phyloP scores from a whole-genome alignment of 257 asterid species.

The Solanum arcanum region DNA sequence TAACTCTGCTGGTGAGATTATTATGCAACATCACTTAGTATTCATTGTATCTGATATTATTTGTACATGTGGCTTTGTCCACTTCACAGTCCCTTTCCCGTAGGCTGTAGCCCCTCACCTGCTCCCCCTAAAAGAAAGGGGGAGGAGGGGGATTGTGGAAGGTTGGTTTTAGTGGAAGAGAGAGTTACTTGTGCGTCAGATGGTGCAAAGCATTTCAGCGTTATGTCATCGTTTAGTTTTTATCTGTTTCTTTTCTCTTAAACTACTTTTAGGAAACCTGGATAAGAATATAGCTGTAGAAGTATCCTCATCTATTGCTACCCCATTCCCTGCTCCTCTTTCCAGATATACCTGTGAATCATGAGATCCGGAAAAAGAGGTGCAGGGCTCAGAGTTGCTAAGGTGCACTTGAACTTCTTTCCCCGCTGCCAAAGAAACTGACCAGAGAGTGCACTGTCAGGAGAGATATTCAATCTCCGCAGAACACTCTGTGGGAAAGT shows the following conservation, averaged over 20 bases:
- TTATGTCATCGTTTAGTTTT: neutral
- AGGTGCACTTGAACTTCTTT: slow-evolving; percentile 19
- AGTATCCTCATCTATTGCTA: neutral
- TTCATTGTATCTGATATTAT: neutral
- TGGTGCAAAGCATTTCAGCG: neutral
- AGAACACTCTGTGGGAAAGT: slow-evolving; percentile 10
- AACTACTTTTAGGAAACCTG: neutral
- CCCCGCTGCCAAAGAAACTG: slow-evolving; percentile 27
- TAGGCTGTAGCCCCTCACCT: neutral
- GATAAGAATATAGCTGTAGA: neutral
- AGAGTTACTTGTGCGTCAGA: neutral
- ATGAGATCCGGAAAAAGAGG: slow-evolving; percentile 39
- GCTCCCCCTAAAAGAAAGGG: neutral
- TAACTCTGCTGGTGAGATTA: slow-evolving; percentile 42
- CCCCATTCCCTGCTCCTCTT: neutral
- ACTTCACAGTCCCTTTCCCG: neutral
- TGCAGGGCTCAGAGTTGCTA: slow-evolving; percentile 22
- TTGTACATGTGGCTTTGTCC: neutral
- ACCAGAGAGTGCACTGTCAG: slow-evolving; percentile 18
- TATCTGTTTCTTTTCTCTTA: neutral
- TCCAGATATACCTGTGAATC: slow-evolving; percentile 19
- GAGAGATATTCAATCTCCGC: slow-evolving; percentile 19
- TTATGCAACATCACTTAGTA: neutral
- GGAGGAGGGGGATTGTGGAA: neutral
- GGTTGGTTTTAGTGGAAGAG: neutral